Base-by-base conservation (phyloP, 306 rosid genomes). In the Lablab purpureus region DNA sequence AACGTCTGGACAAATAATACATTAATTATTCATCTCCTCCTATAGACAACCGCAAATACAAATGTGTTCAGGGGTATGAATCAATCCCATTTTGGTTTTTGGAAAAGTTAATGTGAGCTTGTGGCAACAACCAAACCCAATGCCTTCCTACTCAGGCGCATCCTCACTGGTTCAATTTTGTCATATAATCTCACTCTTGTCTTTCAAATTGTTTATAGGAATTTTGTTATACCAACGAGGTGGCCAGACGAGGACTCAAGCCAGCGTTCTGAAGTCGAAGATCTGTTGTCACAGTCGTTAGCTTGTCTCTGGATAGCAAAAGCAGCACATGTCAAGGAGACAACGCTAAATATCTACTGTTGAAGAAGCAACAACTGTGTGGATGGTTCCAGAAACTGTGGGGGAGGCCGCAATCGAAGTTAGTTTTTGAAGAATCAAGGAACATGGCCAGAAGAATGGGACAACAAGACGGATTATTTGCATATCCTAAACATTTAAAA, bases 321-420 rank as follows among this genome's bases (percentile, higher is more conserved):
- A n/a, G 15, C 18, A 17, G 23, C 13, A 7, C 21, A 62, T 34
- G 15, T 7, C 15, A 64, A 1, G 5, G 43, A 15, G 37, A 6
- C 40, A 28, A 27, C 1, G 14, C 43, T 15, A 62, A 60, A 14
- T 6, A 6, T 30, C 11, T 6, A 3, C 66, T 13, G 13, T 28
- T 2, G 43, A 6, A 11, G 27, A 63, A 14, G 27, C 41, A 62
- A 30, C 43, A 17, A 30, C 68, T 32, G 46, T 7, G n/a, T 8
- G 17, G 11, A 9, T 64, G 25, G 69, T 64, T 64, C 46, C 47
- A 64, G 70, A 64, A 64, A 36, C 47, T 65, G 71, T 18, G 28
- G 17, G 17, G 10, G 28, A 18, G 27, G 1, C 10, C 1, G n/a
- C n/a, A 65, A 36, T 36, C 10, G 10, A 18, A 17, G 17, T 18